A percentile compares a stretch with the other conserved stretches of the same genome.
Conservation (phyloP, 176 grass and related monocot genomes). For the Panicum miliaceum region DNA sequence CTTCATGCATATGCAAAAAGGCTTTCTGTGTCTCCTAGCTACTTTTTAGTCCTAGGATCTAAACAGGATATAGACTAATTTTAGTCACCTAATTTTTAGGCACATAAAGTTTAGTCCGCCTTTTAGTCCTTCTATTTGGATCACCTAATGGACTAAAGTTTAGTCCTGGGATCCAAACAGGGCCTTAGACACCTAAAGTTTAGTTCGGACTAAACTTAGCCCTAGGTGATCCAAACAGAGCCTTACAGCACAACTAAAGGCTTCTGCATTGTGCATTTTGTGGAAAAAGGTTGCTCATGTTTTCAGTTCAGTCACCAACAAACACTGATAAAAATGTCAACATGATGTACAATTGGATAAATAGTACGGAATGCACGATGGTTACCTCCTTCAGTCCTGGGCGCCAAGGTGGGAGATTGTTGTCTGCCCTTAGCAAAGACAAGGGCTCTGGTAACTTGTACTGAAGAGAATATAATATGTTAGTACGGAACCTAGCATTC, state of each 20-base stretch:
- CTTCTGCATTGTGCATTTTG: neutral
- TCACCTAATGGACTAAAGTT: too few species aligned
- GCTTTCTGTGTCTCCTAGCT: too few species aligned
- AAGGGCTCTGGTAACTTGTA: conserved; percentile 89
- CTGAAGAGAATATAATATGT: conserved; percentile 56
- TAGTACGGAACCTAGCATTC: conserved; percentile 22
- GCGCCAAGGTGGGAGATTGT: conserved; percentile 93
- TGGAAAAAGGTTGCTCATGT: neutral
- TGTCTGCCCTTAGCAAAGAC: conserved; percentile 83
- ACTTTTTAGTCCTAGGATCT: too few species aligned
- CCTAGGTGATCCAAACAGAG: too few species aligned
- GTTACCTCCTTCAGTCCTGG: conserved; percentile 79
- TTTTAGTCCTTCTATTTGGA: too few species aligned
- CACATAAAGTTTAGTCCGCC: too few species aligned
- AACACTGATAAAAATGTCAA: neutral
- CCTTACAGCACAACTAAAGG: neutral
- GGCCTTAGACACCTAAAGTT: too few species aligned
- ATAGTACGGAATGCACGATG: conserved; percentile 17
- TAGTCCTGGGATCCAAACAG: too few species aligned
- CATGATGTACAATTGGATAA: neutral
- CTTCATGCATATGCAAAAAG: too few species aligned
- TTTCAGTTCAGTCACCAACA: conserved; percentile 6
- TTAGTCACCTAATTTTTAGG: too few species aligned
- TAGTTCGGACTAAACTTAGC: too few species aligned
- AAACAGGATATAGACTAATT: too few species aligned